phyloP scores from a whole-genome alignment of 345 rosid genomes.

The Trapa incisa region DNA sequence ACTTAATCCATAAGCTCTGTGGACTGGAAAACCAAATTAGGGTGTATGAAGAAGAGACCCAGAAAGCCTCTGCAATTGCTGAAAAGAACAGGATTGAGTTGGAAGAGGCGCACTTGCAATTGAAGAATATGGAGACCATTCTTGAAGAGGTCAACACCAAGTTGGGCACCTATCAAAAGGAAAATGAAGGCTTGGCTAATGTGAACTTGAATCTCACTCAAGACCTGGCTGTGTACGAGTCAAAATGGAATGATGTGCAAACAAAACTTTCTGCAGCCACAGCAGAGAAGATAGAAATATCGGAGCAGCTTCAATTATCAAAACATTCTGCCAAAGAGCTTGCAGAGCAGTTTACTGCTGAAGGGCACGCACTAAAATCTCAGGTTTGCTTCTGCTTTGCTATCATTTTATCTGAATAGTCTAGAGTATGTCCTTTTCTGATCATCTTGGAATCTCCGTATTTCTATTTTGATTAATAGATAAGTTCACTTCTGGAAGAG shows the following conservation, averaged over 20 bases:
- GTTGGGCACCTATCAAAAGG: conserved; percentile 52
- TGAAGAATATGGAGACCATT: conserved; percentile 47
- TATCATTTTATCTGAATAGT: no score
- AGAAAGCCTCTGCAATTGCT: conserved; percentile 41
- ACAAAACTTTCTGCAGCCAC: conserved; percentile 33
- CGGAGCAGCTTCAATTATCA: conserved; percentile 47
- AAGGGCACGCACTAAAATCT: conserved; percentile 53
- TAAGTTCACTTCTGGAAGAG: conserved; percentile 61
- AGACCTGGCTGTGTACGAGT: conserved; percentile 54
- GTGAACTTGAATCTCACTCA: conserved; percentile 62
- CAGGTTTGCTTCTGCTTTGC: conserved; percentile 36
- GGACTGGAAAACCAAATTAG: conserved; percentile 46
- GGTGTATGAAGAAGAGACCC: conserved; percentile 37
- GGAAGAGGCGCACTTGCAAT: conserved; percentile 43
- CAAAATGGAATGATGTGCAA: conserved; percentile 46
- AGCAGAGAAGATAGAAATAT: conserved; percentile 49
- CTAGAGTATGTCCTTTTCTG: neutral
- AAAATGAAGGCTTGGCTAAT: conserved; percentile 62
- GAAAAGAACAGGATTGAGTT: conserved; percentile 49
- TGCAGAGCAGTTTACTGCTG: conserved; percentile 45
- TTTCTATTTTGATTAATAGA: conserved; percentile 26
- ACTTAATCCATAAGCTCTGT: conserved; percentile 49
- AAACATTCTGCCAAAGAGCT: conserved; percentile 54
- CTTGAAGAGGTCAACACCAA: conserved; percentile 51
- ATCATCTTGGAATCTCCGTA: neutral